Evolutionary conservation across 2,329 filamentous ascomycete species (phyloP).

Genomic region (Monosporascus ibericus): DNA sequence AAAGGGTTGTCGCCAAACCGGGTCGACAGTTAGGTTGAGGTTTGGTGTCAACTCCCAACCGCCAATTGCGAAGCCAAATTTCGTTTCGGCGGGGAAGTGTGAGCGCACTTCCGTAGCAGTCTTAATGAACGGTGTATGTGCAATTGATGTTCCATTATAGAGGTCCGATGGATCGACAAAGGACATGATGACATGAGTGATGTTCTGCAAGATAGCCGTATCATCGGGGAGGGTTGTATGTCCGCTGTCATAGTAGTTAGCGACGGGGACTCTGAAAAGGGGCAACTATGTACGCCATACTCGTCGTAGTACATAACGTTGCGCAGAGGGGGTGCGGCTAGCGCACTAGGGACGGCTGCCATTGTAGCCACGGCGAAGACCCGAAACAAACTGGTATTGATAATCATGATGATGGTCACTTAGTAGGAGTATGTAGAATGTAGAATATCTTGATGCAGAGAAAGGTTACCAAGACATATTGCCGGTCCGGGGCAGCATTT

Average conservation of each 20-base stretch:
- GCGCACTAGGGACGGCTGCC: background rate
- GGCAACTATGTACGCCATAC: slow-evolving; percentile 7
- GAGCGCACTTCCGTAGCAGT: slow-evolving; percentile 44
- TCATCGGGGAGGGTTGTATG: slow-evolving; percentile 22
- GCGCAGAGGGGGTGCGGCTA: slow-evolving; percentile 11
- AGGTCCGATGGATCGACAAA: slow-evolving; percentile 47
- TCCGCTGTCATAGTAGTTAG: slow-evolving; percentile 15
- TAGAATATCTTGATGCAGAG: background rate
- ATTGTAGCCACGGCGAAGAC: background rate
- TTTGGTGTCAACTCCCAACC: slow-evolving; percentile 59
- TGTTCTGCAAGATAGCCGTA: slow-evolving; percentile 30
- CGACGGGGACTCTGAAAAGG: background rate
- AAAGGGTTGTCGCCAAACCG: slow-evolving; percentile 21
- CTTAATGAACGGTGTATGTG: slow-evolving; percentile 42
- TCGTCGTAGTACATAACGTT: slow-evolving; percentile 30
- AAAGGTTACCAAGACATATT: background rate
- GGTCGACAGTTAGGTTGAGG: slow-evolving; percentile 34
- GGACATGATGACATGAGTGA: slow-evolving; percentile 50
- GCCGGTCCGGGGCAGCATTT: background rate
- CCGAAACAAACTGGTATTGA: background rate
- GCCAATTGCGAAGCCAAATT: slow-evolving; percentile 59
- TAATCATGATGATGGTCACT: background rate
- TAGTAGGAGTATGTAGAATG: background rate
- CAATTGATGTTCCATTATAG: slow-evolving; percentile 35
- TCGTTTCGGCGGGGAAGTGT: slow-evolving; percentile 45